Base-by-base conservation (phyloP, 371 early-diverging fungal genomes). In the Haplosporangium sp. region DNA sequence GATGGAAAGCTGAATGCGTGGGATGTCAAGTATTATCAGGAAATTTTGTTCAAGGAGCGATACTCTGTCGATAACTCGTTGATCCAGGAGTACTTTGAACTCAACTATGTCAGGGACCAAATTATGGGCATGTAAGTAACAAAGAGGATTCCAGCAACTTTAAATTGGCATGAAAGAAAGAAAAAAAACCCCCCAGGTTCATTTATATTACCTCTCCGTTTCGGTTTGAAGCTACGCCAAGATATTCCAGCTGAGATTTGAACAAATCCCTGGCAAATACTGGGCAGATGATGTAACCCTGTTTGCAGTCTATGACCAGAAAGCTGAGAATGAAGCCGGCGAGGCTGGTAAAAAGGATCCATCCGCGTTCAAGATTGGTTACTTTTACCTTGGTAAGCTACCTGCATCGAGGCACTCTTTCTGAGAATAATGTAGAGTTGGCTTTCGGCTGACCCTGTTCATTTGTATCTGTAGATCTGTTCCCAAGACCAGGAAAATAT, bases 11-110 rank as follows among this genome's bases (percentile, higher is more conserved):
- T 95, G 54, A 82, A 89, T 58, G 74, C 86, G 16, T 95, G 94
- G 93, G 96, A 96, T 74, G 85, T 87, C 53, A 85, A 83, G 64
- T 96, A 92, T 81, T 95, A 94, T 74, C 71, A 89, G 54, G 89
- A 87, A 59, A 83, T 91, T 57, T 74, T 93, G 42, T 84, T 93
- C 57, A 91, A 91, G 67, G 89, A 85, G 52, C 83, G 91, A 60
- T 94, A 92, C 68, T 66, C 87, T 38, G 89, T 95, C 48, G 91
- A 93, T 62, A 88, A 94, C 61, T 91, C 93, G 64, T 77, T 89
- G 64, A 89, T 95, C 80, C 92, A 93, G 73, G 80, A 93, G 70
- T 95, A 91, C 75, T 94, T 95, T 67, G 84, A 91, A 47, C 77
- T 95, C 53, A 85, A 89, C 55, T 43, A 75, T 46, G 93, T 93